phyloP scores from a whole-genome alignment of 106 monocot species.

The Allium sativum region DNA sequence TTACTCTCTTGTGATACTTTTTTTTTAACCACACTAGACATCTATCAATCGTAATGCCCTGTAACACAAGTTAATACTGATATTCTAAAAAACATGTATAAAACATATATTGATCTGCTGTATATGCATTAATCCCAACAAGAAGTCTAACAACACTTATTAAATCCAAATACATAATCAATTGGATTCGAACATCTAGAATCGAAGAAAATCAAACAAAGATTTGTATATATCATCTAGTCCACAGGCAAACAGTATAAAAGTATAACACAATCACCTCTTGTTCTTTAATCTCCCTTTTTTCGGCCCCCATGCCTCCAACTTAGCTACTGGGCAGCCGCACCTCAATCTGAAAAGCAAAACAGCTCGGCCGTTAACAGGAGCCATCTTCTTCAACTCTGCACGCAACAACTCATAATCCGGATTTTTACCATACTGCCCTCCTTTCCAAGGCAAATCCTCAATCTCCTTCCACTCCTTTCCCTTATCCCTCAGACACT shows the following conservation, averaged over 20 bases:
- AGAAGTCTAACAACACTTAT: too few relatives aligned
- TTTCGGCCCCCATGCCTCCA: conserved; percentile 54
- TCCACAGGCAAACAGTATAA: not conserved
- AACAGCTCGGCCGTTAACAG: conserved; percentile 75
- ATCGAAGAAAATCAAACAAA: too few relatives aligned
- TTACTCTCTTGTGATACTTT: too few relatives aligned
- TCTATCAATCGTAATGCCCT: too few relatives aligned
- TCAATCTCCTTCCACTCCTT: conserved; percentile 73
- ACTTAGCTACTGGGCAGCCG: conserved; percentile 65
- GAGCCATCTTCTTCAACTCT: conserved; percentile 74
- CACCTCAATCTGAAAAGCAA: conserved; percentile 69
- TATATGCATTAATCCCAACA: too few relatives aligned
- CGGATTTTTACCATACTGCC: conserved; percentile 68
- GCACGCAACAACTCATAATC: conserved; percentile 80
- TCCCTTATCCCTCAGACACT: conserved; percentile 18
- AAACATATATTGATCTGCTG: too few relatives aligned
- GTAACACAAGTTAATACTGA: too few relatives aligned
- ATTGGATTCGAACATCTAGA: too few relatives aligned
- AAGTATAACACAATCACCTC: conserved; percentile 23
- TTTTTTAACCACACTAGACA: too few relatives aligned
- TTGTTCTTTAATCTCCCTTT: conserved; percentile 22
- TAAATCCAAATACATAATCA: too few relatives aligned
- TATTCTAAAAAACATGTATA: too few relatives aligned
- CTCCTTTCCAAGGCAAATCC: conserved; percentile 82
- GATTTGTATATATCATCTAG: too few relatives aligned